These are phyloP conservation scores for Dactylellina leptospora DNA, from an alignment of 2,329 filamentous ascomycete species.

Conservation along the genomic window DNA sequence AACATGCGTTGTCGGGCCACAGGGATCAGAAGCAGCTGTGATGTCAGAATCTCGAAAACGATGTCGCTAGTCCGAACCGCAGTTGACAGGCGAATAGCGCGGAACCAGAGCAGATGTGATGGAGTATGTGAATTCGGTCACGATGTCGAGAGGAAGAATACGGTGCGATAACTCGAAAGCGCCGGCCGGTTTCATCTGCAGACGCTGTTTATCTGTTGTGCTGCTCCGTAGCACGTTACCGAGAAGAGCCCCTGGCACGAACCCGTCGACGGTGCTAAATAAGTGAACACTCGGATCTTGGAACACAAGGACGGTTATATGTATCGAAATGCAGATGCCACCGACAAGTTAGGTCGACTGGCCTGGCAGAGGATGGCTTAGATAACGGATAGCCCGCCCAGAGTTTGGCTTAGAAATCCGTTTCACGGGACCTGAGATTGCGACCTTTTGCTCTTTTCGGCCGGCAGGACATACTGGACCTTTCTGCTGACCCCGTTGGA, in stretches of 20 bases:
- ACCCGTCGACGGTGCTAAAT: no score
- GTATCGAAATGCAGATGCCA: no score
- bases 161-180: background rate
- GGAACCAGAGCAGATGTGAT: background rate
- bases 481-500: background rate
- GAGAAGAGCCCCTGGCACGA: no score
- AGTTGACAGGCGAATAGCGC: no score
- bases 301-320: no score
- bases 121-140: background rate
- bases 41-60: no score
- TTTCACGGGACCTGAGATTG: slow-evolving; percentile 20
- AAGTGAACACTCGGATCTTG: no score
- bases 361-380: background rate
- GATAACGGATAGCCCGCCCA: background rate
- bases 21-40: background rate
- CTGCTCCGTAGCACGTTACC: no score
- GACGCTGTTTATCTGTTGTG: no score
- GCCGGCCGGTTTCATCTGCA: slow-evolving; percentile 15
- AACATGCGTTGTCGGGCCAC: slow-evolving; percentile 23
- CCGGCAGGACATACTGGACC: slow-evolving; percentile 24
- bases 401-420: slow-evolving; percentile 40
- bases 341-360: slow-evolving; percentile 22
- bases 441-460: slow-evolving; percentile 17
- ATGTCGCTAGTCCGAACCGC: no score
- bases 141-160: background rate